Conservation (phyloP, 2,329 filamentous ascomycete genomes). For the Epichloe hybrida region DNA sequence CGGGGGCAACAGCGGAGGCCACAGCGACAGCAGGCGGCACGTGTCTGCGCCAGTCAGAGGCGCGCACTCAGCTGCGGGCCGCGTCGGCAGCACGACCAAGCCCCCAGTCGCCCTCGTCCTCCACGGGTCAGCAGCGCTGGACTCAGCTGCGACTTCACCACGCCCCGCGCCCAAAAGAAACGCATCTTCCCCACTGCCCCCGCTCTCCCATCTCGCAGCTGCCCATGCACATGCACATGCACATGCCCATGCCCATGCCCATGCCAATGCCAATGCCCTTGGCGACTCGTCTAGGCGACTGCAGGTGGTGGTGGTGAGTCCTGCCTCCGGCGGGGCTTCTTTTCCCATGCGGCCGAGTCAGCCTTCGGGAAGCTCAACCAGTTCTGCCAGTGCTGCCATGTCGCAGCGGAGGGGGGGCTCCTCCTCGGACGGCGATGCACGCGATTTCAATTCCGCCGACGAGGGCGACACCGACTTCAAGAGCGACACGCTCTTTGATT, state of each 20-base stretch:
- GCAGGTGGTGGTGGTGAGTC: conserved; percentile 20
- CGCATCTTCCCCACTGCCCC: conserved; percentile 41
- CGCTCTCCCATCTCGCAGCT: conserved; percentile 36
- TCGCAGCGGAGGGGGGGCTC: conserved; percentile 34
- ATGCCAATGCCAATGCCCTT: conserved; percentile 23
- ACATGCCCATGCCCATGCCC: no score
- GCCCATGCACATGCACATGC: conserved; percentile 27
- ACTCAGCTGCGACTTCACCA: conserved; percentile 10
- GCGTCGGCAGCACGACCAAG: conserved; percentile 3
- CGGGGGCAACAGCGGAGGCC: conserved; percentile 15
- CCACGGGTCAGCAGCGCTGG: conserved; percentile 6
- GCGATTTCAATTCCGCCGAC: conserved; percentile 52
- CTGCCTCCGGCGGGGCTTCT: conserved; percentile 24
- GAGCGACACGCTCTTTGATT: conserved; percentile 68
- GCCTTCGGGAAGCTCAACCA: conserved; percentile 28
- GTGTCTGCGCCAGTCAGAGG: conserved; percentile 36
- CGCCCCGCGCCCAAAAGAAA: conserved; percentile 26
- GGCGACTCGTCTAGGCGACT: conserved; percentile 33
- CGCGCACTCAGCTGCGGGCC: conserved; percentile 16
- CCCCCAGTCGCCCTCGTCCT: conserved; percentile 5
- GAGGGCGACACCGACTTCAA: conserved; percentile 69
- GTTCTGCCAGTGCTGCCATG: conserved; percentile 25
- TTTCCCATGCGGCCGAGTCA: conserved; percentile 26
- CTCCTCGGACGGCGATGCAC: conserved; percentile 55
- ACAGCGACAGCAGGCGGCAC: conserved; percentile 33